Base-by-base conservation (phyloP, 2,329 filamentous ascomycete genomes). In the Polytolypa hystricis region DNA sequence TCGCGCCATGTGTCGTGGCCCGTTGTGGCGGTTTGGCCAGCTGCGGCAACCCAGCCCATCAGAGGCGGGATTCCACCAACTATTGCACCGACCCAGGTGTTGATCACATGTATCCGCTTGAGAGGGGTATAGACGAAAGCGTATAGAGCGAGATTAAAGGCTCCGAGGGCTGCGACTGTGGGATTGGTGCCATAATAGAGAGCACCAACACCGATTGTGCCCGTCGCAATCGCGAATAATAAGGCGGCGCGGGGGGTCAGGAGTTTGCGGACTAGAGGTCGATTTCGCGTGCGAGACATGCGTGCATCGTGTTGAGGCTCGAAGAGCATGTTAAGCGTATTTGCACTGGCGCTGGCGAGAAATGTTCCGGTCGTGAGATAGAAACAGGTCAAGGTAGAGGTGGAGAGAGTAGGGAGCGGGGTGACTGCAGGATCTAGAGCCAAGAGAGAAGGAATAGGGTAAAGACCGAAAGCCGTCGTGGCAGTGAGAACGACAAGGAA, bases 31-130 rank as follows among this genome's bases (percentile, higher is more conserved):
- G 79, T 81, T 58, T 95, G 85, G 35, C 86, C 87, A 0, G 86
- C 87, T 0, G 91, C 91, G 0, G 91, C 91, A 11, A 86, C 84
- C 91, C 91, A 98, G 46, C 91, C 91, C 91, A 98, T 98, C 20
- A 98, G 64, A 1, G 91, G 91, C 1, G 91, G 89, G 39, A 98
- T 93, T 1, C 81, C 87, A 42, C 91, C 91, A 0, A 98, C 84
- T 0, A 98, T 61, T 3, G 87, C 91, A 11, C 91, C 91, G 11
- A 93, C 74, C 91, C 91, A 98, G 0, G 91, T 98, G 54, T 98
- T 98, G 40, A 87, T 63, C 7, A 80, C 82, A 3, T 81, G 83
- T 9, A 95, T 66, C 5, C 85, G 79, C 63, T 98, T 98, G 52
- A 96, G 65, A 0, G 89, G 87, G 0, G 91, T 98, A 60, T 98